Percentiles rank a stretch among this genome's conserved stretches.
These are phyloP conservation scores for Syzygium oleosum DNA, from an alignment of 345 rosid species.

Conservation along the genomic window DNA sequence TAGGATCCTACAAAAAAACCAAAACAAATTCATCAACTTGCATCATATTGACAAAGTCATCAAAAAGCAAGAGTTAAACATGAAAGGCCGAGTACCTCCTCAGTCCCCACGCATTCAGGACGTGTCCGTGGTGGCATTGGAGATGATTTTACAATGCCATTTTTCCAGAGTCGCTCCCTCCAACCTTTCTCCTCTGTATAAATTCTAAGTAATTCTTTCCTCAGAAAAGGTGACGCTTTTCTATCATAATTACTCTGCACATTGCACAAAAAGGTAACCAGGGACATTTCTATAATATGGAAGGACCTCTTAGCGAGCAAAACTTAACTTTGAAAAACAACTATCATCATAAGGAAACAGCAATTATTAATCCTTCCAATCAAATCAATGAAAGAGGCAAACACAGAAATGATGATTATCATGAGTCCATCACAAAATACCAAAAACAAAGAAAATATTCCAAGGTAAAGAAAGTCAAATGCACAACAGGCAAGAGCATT, in stretches of 20 bases:
- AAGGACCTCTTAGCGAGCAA: background rate
- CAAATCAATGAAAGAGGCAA: background rate
- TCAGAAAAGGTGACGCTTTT: constrained; percentile 53
- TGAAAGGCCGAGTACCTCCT: constrained; percentile 50
- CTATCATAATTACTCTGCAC: constrained; percentile 37
- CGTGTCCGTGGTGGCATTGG: constrained; percentile 53
- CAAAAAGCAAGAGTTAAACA: background rate
- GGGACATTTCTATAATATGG: background rate
- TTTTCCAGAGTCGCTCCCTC: constrained; percentile 84
- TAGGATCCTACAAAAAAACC: constrained; percentile 61
- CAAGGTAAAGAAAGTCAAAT: background rate
- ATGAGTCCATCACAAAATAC: background rate
- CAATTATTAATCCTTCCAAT: background rate
- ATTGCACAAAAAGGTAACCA: constrained; percentile 1
- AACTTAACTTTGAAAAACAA: background rate
- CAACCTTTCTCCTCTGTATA: constrained; percentile 57
- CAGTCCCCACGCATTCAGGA: constrained; percentile 79
- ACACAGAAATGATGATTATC: background rate
- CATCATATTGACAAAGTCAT: background rate
- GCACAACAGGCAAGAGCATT: background rate
- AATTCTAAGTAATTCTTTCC: constrained; percentile 65
- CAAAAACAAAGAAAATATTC: background rate
- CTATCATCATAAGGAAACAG: background rate
- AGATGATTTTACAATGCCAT: constrained; percentile 74
- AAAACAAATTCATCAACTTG: constrained; percentile 5